These are phyloP conservation scores for Pisolithus albus DNA, from an alignment of 768 basidiomycete genomes.

Conservation along the genomic window DNA sequence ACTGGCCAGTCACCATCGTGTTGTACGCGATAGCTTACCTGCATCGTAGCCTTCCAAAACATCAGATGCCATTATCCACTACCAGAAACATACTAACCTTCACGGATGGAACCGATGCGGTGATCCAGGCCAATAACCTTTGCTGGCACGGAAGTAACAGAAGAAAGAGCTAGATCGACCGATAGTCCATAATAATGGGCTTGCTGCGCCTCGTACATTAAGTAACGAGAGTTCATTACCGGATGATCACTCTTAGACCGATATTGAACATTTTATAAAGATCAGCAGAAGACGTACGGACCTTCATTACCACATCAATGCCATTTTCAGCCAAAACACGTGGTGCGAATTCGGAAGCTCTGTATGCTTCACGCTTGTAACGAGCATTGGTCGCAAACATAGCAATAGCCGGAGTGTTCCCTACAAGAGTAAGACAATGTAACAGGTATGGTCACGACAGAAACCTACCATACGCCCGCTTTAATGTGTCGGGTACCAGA, in stretches of 20 bases:
- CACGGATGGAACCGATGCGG: slow-evolving; percentile 57
- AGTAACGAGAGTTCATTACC: slow-evolving; percentile 47
- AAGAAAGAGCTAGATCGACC: slow-evolving; percentile 55
- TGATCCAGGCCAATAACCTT: slow-evolving; percentile 66
- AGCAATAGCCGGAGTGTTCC: slow-evolving; percentile 63
- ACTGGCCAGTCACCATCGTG: background rate
- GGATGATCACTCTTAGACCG: slow-evolving; percentile 44
- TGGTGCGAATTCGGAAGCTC: slow-evolving; percentile 59
- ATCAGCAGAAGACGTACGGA: slow-evolving; percentile 19
- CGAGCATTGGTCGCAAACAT: slow-evolving; percentile 75
- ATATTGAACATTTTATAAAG: slow-evolving; percentile 4
- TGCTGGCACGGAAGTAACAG: slow-evolving; percentile 70
- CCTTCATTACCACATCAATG: slow-evolving; percentile 58
- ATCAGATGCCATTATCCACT: background rate
- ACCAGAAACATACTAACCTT: slow-evolving; percentile 30
- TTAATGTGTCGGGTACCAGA: slow-evolving; percentile 77
- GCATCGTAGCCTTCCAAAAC: slow-evolving; percentile 56
- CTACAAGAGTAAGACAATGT: slow-evolving; percentile 18
- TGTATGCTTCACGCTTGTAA: slow-evolving; percentile 56
- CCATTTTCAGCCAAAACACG: slow-evolving; percentile 52
- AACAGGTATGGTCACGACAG: background rate
- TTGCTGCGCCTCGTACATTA: slow-evolving; percentile 55
- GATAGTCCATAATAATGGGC: slow-evolving; percentile 69
- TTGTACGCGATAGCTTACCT: slow-evolving; percentile 29
- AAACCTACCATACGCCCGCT: slow-evolving; percentile 48